Evolutionary conservation across 139 green algal species (phyloP), one percentile per base, ranked within the genome.

Genomic region (Limnomonas spitsbergensis): DNA sequence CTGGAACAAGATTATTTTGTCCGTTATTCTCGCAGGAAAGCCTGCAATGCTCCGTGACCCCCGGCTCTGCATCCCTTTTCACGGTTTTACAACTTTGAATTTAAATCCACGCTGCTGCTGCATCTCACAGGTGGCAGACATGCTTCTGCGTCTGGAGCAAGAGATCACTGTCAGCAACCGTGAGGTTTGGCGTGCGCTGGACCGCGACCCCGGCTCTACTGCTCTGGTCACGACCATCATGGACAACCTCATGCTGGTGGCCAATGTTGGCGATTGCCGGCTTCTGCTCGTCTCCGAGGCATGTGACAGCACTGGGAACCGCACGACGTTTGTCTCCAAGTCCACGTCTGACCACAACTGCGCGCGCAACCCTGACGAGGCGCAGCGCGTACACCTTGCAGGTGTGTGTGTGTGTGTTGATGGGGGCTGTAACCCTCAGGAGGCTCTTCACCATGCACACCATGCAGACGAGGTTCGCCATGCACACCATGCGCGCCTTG

Each of bases 221-320:
- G 77, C 77, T 1, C 77, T 82, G 3, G 69, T 82, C 34, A 68
- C 69, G 0, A 71, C 53, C 34, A 35, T 77, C 68, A 76, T 82
- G 7, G 77, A 76, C 27, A 47, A 42, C 39, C 26, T 4, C 2
- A 35, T 82, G 77, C 54, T 73, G 7, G 69, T 76, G 27, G 77
- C 77, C n/a, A 82, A 82, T 27, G 77, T 82, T 35, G 77, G 77
- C 1, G 77, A 82, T 35, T 82, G 77, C 29, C 42, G 77, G 38
- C 69, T 82, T 36, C 9, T 82, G 4, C 34, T 82, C 68, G 42
- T 74, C 36, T 53, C 35, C 36, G 68, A 74, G 36, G 68, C 68
- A 4, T 4, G 29, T 9, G 68, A 74, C 68, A 40, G 29, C 36
- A 47, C 14, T 3, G 68, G 68, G 7, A 47, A 42, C 14, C 68